Conservation (phyloP, 805 yeast genomes). For the Suhomyces tanzawaensis region DNA sequence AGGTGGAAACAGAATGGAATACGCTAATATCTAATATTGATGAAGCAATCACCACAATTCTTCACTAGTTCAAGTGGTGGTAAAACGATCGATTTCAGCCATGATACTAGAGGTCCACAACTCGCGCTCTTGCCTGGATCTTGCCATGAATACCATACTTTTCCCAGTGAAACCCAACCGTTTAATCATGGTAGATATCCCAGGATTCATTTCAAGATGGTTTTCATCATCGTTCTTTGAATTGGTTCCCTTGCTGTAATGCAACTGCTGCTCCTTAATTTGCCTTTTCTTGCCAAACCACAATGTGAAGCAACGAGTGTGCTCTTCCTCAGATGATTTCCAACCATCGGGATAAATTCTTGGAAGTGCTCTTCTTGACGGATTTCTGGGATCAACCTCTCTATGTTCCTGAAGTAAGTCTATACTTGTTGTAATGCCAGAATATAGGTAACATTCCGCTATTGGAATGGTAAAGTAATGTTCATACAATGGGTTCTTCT, state of each 20-base stretch:
- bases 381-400: conserved; percentile 47
- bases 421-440: conserved; percentile 59
- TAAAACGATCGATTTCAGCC: conserved; percentile 45
- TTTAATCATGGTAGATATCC: conserved; percentile 43
- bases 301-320: conserved; percentile 72
- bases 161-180: conserved; percentile 66
- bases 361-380: conserved; percentile 62
- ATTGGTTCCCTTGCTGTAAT: not conserved
- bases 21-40: conserved; percentile 19
- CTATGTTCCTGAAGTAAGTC: conserved; percentile 51
- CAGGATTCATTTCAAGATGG: conserved; percentile 31
- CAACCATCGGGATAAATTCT: conserved; percentile 80
- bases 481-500: conserved; percentile 47
- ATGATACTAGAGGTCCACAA: conserved; percentile 62
- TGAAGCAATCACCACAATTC: conserved; percentile 7
- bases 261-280: no score
- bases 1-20: conserved; percentile 11
- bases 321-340: conserved; percentile 75
- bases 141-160: conserved; percentile 71
- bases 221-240: not conserved
- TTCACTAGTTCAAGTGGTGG: not conserved
- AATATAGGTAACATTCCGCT: conserved; percentile 67
- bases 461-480: conserved; percentile 62
- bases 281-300: conserved; percentile 74
- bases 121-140: conserved; percentile 81